Percentiles rank a stretch among this genome's conserved stretches.
Conservation (phyloP, 345 rosid species). For the Pistacia integerrima region DNA sequence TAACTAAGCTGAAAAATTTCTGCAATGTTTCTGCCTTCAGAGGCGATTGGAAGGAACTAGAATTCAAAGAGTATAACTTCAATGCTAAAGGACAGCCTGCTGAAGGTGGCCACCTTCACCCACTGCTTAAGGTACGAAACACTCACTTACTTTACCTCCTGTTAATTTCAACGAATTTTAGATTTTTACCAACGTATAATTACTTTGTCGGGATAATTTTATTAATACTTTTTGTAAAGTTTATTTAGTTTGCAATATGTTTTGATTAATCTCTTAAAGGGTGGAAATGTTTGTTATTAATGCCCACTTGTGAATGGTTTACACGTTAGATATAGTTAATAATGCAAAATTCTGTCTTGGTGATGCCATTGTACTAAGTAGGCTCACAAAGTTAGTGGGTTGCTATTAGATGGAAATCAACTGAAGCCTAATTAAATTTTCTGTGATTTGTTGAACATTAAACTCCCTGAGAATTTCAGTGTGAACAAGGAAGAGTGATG, state of each 20-base stretch:
- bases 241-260: neutral
- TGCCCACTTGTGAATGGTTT: neutral
- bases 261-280: neutral
- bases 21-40: slow-evolving; percentile 37
- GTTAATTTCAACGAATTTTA: slow-evolving; percentile 4
- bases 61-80: slow-evolving; percentile 91
- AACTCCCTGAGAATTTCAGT: no score
- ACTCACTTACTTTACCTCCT: slow-evolving; percentile 5
- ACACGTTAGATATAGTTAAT: neutral
- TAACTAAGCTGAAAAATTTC: slow-evolving; percentile 15
- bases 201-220: neutral
- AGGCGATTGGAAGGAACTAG: slow-evolving; percentile 84
- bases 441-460: no score
- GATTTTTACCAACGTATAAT: neutral
- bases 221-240: neutral
- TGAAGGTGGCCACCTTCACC: slow-evolving; percentile 93
- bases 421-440: no score
- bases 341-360: no score
- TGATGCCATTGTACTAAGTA: no score
- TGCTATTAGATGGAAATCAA: no score
- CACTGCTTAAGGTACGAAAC: slow-evolving; percentile 71
- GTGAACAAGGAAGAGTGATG: no score
- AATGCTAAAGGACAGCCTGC: slow-evolving; percentile 84
- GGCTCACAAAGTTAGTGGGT: no score
- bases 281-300: neutral